Percentiles rank a stretch among this genome's conserved stretches.
phyloP scores from a whole-genome alignment of 352 stramenopile genomes.

The Globisporangium polare region DNA sequence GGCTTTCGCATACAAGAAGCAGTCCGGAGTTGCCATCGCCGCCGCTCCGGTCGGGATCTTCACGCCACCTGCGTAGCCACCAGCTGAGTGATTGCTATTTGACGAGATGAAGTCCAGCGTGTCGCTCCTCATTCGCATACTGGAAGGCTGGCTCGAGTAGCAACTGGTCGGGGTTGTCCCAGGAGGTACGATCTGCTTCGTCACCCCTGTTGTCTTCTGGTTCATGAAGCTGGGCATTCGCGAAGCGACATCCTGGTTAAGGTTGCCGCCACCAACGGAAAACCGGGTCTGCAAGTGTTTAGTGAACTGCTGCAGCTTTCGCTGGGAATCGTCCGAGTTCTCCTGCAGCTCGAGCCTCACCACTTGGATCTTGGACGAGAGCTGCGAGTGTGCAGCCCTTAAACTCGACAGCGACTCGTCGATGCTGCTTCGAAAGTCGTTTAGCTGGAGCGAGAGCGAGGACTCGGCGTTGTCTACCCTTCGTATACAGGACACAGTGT shows the following conservation, averaged over 20 bases:
- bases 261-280: not conserved
- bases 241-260: not conserved
- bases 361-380: conserved; percentile 41
- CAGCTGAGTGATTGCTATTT: not conserved
- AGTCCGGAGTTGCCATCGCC: conserved; percentile 23
- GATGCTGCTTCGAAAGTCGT: conserved; percentile 13
- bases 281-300: conserved; percentile 12
- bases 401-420: conserved; percentile 26
- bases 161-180: not conserved
- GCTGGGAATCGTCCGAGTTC: conserved; percentile 21
- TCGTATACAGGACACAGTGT: conserved; percentile 18
- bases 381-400: conserved; percentile 25
- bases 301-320: conserved; percentile 27
- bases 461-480: conserved; percentile 27
- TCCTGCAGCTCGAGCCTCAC: conserved; percentile 39
- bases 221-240: not conserved
- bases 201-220: not conserved
- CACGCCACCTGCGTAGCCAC: conserved; percentile 2
- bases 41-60: conserved; percentile 14
- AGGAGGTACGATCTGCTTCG: not conserved
- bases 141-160: not conserved
- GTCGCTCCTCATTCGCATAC: not conserved
- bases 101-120: not conserved
- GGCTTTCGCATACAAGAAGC: conserved; percentile 46
- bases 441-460: conserved; percentile 19